phyloP scores from a whole-genome alignment of 2,329 filamentous ascomycete genomes.

The Pseudocercospora fuligena region DNA sequence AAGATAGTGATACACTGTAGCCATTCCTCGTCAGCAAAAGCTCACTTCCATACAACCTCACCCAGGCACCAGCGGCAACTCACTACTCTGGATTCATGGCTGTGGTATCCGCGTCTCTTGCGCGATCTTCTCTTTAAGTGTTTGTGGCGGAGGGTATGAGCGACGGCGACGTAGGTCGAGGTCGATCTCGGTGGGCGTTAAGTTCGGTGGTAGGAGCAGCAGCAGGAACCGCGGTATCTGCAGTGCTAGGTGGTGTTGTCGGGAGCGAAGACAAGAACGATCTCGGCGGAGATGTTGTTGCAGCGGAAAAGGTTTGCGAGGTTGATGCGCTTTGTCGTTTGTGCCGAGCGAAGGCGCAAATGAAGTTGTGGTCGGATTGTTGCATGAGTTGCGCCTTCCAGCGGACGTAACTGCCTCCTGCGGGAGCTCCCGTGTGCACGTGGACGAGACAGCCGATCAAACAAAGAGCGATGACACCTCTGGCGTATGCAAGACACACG shows the following conservation, averaged over 20 bases:
- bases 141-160: slow-evolving; percentile 6
- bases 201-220: slow-evolving; percentile 5
- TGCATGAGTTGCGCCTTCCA: slow-evolving; percentile 6
- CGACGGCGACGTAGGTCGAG: slow-evolving; percentile 3
- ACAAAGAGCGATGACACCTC: neutral
- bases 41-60: slow-evolving; percentile 12
- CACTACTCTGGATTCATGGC: slow-evolving; percentile 92
- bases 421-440: neutral
- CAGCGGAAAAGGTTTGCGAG: neutral
- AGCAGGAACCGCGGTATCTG: slow-evolving; percentile 14
- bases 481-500: neutral
- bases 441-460: neutral
- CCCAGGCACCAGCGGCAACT: slow-evolving; percentile 47
- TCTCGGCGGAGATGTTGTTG: neutral
- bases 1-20: slow-evolving; percentile 11
- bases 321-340: neutral
- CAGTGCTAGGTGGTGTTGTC: slow-evolving; percentile 1
- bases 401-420: slow-evolving; percentile 8
- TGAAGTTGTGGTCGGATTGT: neutral
- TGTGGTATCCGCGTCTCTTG: slow-evolving; percentile 15
- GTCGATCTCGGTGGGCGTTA: neutral
- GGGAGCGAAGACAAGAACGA: slow-evolving; percentile 12
- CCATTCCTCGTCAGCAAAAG: slow-evolving; percentile 20
- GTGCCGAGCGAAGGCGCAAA: slow-evolving; percentile 4
- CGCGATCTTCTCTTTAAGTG: slow-evolving; percentile 13